Percentiles rank a stretch among this genome's conserved stretches.
Evolutionary conservation across 139 green algal genomes (phyloP).

Genomic region (Chlorella sp.): DNA sequence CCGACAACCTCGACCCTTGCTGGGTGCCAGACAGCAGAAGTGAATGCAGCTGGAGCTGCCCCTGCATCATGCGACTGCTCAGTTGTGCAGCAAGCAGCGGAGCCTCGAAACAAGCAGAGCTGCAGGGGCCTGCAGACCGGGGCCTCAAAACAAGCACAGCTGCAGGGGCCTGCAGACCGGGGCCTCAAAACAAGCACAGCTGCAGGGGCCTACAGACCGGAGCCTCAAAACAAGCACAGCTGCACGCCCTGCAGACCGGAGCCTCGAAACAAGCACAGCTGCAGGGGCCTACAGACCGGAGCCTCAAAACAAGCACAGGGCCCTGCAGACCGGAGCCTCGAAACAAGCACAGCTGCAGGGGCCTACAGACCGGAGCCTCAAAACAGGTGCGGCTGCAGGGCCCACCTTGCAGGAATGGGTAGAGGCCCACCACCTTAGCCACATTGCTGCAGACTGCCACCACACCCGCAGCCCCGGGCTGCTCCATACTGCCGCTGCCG

Average conservation of each 20-base stretch:
- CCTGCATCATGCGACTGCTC: background rate
- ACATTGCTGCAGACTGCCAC: background rate
- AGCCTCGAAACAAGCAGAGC: background rate
- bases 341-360: background rate
- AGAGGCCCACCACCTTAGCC: slow-evolving; percentile 9
- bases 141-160: no score
- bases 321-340: background rate
- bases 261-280: background rate
- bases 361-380: no score
- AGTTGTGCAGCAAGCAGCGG: background rate
- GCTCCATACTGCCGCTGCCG: background rate
- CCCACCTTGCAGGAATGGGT: slow-evolving; percentile 26
- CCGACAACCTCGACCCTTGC: no score
- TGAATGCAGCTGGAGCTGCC: background rate
- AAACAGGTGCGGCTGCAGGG: no score
- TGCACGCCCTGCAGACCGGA: background rate
- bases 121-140: background rate
- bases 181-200: no score
- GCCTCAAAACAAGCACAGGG: no score
- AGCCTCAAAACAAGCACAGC: no score
- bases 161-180: no score
- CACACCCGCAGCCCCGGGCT: background rate
- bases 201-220: no score
- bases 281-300: background rate
- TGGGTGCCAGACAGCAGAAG: no score